phyloP scores from a whole-genome alignment of 305 asterid genomes.

The Solanum aculeatissimum region DNA sequence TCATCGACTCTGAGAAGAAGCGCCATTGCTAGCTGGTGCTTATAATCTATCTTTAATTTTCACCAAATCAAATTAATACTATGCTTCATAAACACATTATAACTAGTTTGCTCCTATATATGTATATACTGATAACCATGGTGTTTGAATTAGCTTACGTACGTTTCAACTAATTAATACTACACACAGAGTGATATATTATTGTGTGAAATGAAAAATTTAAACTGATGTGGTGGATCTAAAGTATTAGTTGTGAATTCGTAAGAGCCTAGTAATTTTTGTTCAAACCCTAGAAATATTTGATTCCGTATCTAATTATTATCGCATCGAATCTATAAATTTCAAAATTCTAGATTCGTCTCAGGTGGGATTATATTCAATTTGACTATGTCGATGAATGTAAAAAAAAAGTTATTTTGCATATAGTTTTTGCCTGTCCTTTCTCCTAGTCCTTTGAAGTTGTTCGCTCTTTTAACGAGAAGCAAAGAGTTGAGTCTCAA shows the following conservation, averaged over 20 bases:
- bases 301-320: no score
- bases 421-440: neutral
- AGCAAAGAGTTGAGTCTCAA: neutral
- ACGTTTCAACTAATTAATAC: neutral
- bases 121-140: neutral
- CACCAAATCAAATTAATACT: neutral
- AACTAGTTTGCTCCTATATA: neutral
- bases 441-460: neutral
- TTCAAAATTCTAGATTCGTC: no score
- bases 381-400: neutral
- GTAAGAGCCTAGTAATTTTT: neutral
- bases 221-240: neutral
- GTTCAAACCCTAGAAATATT: neutral
- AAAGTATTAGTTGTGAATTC: neutral
- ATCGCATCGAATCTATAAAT: no score
- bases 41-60: neutral
- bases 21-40: neutral
- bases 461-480: neutral
- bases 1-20: neutral
- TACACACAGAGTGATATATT: neutral
- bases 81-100: neutral
- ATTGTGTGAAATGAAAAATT: neutral
- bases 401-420: neutral
- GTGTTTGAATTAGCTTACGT: neutral
- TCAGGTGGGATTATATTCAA: neutral